phyloP scores from a whole-genome alignment of 495 filamentous ascomycete genomes.

The Apodospora peruviana region DNA sequence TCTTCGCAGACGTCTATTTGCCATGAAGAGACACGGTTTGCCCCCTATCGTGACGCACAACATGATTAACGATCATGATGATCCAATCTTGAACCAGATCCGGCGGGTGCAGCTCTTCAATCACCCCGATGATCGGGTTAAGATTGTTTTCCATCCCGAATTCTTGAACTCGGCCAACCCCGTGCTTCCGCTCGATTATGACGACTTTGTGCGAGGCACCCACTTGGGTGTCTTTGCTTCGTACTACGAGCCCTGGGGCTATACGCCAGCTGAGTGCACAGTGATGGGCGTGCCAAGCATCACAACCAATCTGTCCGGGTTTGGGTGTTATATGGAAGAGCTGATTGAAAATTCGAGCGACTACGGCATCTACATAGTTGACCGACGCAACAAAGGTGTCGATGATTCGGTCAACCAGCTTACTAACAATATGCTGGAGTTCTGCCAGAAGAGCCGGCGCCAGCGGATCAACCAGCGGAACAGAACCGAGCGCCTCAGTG shows the following conservation, averaged over 20 bases:
- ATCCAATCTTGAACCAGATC: constrained; percentile 94
- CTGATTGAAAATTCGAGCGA: constrained; percentile 95
- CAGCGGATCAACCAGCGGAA: constrained; percentile 99
- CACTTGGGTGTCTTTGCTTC: constrained; percentile 94
- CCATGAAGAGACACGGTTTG: constrained; percentile 85
- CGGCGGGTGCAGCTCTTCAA: constrained; percentile 96
- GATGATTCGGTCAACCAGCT: constrained; percentile 97
- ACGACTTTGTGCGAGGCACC: constrained; percentile 96
- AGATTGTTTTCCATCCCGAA: constrained; percentile 96
- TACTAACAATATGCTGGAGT: constrained; percentile 88
- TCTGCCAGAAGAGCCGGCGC: constrained; percentile 85
- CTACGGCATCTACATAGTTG: constrained; percentile 98
- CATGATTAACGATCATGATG: constrained; percentile 90
- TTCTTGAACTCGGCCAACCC: constrained; percentile 95
- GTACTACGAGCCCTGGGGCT: constrained; percentile 99
- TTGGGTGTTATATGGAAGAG: constrained; percentile 99
- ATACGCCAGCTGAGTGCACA: constrained; percentile 96
- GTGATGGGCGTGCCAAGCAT: constrained; percentile 99
- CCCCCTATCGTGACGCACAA: constrained; percentile 99
- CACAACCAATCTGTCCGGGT: constrained; percentile 95
- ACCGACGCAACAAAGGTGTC: constrained; percentile 90
- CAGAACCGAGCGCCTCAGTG: constrained; percentile 90
- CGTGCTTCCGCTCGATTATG: constrained; percentile 91
- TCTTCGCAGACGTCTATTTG: constrained; percentile 84
- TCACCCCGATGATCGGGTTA: constrained; percentile 88